These are phyloP conservation scores for Meira nashicola DNA, from an alignment of 1,284 basidiomycete species.

Conservation along the genomic window DNA sequence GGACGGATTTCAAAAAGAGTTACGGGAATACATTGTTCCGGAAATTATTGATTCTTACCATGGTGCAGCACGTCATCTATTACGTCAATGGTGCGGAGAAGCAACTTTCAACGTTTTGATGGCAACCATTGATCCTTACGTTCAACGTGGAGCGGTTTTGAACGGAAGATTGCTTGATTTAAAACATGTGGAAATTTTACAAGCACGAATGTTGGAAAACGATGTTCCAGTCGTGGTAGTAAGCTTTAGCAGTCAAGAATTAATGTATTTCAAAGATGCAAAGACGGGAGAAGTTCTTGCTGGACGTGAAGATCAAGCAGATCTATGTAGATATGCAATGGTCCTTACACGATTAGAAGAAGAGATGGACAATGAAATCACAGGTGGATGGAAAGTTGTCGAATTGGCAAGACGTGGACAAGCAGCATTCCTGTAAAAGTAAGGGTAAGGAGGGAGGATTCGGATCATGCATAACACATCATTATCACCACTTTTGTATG, in stretches of 20 bases:
- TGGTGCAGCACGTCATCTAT: constrained; percentile 75
- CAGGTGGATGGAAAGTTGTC: constrained; percentile 95
- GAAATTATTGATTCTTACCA: constrained; percentile 96
- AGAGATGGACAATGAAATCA: constrained; percentile 66
- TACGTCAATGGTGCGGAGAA: constrained; percentile 91
- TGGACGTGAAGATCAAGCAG: constrained; percentile 81
- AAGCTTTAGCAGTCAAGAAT: constrained; percentile 87
- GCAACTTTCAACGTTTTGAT: constrained; percentile 87
- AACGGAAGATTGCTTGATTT: constrained; percentile 46
- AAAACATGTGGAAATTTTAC: constrained; percentile 43
- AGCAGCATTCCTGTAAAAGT: constrained; percentile 28
- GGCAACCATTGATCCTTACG: constrained; percentile 93
- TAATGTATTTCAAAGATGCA: constrained; percentile 83
- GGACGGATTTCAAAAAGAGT: constrained; percentile 80
- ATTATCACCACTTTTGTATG: constrained; percentile 2
- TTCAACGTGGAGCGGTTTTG: constrained; percentile 70
- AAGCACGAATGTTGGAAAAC: constrained; percentile 60
- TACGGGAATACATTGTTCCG: constrained; percentile 94
- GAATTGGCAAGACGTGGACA: constrained; percentile 63
- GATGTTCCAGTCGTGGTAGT: constrained; percentile 85
- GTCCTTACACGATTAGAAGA: constrained; percentile 77
- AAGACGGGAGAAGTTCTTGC: constrained; percentile 79
- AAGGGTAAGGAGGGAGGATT: not conserved
- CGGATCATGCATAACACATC: not conserved
- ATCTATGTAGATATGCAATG: constrained; percentile 87